Evolutionary conservation across 2,329 filamentous ascomycete genomes (phyloP).

Genomic region (Penicillium corylophilum): DNA sequence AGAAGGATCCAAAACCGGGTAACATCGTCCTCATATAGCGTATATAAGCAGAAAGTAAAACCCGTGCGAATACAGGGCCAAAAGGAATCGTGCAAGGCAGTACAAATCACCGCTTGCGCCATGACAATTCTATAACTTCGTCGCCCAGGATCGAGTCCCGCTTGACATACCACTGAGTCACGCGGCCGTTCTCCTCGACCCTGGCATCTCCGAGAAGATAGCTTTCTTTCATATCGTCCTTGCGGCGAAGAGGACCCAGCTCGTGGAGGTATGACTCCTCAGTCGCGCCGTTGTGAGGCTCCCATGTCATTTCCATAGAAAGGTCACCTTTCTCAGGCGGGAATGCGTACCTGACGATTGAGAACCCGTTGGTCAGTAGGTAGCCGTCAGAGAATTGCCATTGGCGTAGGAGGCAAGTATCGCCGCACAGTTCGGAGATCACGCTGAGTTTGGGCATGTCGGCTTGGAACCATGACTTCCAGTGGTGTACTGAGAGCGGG

Average conservation of each 20-base stretch:
- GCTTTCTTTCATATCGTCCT: conserved; percentile 52
- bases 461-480: conserved; percentile 59
- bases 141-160: conserved; percentile 38
- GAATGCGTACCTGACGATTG: conserved; percentile 52
- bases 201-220: conserved; percentile 51
- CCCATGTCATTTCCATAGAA: conserved; percentile 56
- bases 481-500: conserved; percentile 62
- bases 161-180: conserved; percentile 59
- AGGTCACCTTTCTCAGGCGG: conserved; percentile 47
- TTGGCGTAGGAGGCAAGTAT: conserved; percentile 56
- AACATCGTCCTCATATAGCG: background rate
- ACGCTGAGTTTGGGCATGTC: conserved; percentile 53
- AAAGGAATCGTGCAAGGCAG: background rate
- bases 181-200: conserved; percentile 39
- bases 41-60: conserved; percentile 2
- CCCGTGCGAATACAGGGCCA: conserved; percentile 2
- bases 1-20: background rate
- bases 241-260: conserved; percentile 52
- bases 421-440: conserved; percentile 55
- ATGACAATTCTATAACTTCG: conserved; percentile 43
- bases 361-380: conserved; percentile 62
- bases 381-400: conserved; percentile 49
- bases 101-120: conserved; percentile 26
- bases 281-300: conserved; percentile 43
- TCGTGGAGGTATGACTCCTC: conserved; percentile 52